Base-by-base conservation (phyloP, 192 early-diverging fungal species). In the Coemansia asiatica region DNA sequence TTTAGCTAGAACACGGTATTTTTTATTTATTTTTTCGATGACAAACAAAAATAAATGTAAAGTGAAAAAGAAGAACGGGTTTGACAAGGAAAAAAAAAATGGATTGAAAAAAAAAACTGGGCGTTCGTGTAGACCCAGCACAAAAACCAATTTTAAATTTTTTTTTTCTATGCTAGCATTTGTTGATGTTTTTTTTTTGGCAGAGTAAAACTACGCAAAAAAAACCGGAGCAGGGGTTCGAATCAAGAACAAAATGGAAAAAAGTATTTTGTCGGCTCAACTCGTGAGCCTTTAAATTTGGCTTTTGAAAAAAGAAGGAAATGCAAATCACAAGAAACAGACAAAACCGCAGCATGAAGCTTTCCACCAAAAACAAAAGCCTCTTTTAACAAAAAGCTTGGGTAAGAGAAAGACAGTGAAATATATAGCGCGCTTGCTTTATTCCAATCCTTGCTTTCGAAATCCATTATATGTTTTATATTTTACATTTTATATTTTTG, bases 81-180 rank as follows among this genome's bases (percentile, higher is more conserved):
- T 31, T 26, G 29, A 31, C 23, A 35, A 55, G 29, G 21, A 53
- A 58, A 63, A 64, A 69, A 61, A 60, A 57, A 62, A 29, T n/a
- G 28, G 40, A 51, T 38, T 28, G 49, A 35, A 56, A 46, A 57
- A 25, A 33, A 56, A 26, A 57, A 38, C n/a, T 9, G 19, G 23
- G 28, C 19, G 19, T 33, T 18, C 6, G 15, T 44, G 40, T 13
- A 13, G 40, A 44, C 40, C 40, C 40, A 44, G 40, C 40, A 44
- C 40, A 44, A 44, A 44, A 44, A 2, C 8, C 2, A 2, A 13
- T 44, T 44, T 44, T 3, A 33, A 33, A 8, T 33, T 33, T 33
- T 33, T 33, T 3, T 8, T 33, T 33, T n/a, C n/a, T n/a, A n/a
- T 33, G 31, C 31, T 33, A 33, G 31, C 31, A 33, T 44, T 44